Conservation (phyloP, 129 eudicot genomes). For the Rutidosis leptorrhynchoides region DNA sequence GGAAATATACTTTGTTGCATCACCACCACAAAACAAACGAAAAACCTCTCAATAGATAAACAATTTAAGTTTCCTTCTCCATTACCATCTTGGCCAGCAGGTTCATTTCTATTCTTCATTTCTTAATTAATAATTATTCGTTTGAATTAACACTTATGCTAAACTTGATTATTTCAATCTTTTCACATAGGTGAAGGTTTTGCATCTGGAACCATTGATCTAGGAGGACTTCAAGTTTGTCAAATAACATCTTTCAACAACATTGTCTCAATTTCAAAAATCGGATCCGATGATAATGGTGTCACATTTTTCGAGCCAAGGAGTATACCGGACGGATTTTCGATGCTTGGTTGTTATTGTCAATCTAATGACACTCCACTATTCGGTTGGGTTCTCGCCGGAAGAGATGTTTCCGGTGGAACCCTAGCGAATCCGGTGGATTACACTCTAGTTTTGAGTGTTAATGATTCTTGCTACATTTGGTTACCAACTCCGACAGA, state of each 20-base stretch:
- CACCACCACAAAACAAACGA: constrained; percentile 12
- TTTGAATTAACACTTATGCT: not conserved
- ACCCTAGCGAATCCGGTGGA: constrained; percentile 43
- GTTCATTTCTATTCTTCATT: constrained; percentile 11
- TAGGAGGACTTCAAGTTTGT: constrained; percentile 40
- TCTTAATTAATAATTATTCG: not conserved
- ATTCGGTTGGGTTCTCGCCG: constrained; percentile 53
- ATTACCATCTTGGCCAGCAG: constrained; percentile 48
- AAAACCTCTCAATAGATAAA: constrained; percentile 25
- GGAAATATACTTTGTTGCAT: constrained; percentile 30
- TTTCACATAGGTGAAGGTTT: constrained; percentile 39
- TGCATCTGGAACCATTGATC: constrained; percentile 44
- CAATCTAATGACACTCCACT: constrained; percentile 58
- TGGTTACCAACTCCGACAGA: constrained; percentile 54
- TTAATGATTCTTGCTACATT: constrained; percentile 44
- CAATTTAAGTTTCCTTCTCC: constrained; percentile 38
- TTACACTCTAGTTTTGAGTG: constrained; percentile 45
- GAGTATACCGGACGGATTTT: constrained; percentile 54
- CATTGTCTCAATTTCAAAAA: constrained; percentile 26
- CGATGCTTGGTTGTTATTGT: constrained; percentile 57
- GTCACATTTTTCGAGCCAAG: constrained; percentile 58
- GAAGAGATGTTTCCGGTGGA: constrained; percentile 34
- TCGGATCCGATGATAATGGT: constrained; percentile 28
- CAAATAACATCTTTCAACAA: constrained; percentile 41
- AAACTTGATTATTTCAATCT: not conserved